phyloP scores from a whole-genome alignment of 441 rosid species.

The Eutrema salsugineum region DNA sequence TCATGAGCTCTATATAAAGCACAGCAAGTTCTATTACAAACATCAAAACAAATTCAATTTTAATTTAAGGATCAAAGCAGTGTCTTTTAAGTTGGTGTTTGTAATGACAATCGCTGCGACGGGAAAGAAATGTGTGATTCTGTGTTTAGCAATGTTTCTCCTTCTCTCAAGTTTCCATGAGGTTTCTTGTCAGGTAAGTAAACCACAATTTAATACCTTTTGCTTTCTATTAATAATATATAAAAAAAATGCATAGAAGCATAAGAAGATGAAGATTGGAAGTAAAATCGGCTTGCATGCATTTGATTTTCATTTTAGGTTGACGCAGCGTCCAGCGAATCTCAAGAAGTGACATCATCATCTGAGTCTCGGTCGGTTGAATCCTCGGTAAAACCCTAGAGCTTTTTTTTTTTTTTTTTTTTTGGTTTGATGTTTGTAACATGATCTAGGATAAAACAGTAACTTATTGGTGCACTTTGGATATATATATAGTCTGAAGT shows the following conservation, averaged over 20 bases:
- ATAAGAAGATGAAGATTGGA: neutral
- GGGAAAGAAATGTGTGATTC: conserved; percentile 1
- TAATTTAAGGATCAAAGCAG: neutral
- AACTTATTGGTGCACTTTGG: neutral
- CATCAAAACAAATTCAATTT: neutral
- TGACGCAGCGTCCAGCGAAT: no score
- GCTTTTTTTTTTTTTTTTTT: neutral
- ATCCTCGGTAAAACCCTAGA: neutral
- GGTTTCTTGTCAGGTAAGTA: conserved; percentile 19
- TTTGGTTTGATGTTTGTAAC: neutral
- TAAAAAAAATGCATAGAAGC: neutral
- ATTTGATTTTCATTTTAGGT: neutral
- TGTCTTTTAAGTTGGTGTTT: neutral
- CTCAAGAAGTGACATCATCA: neutral
- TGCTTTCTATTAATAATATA: neutral
- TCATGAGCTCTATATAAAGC: conserved; percentile 5
- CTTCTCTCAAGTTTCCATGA: conserved; percentile 16
- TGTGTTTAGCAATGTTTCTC: conserved; percentile 3
- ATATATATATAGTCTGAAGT: conserved; percentile 9
- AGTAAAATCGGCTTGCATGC: neutral
- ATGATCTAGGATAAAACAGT: neutral
- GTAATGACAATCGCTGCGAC: conserved; percentile 6
- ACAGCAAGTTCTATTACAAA: neutral
- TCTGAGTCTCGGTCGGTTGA: neutral
- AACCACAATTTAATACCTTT: neutral